These are phyloP conservation scores for Dioscorea alata DNA, from an alignment of 106 monocot genomes.

Conservation along the genomic window DNA sequence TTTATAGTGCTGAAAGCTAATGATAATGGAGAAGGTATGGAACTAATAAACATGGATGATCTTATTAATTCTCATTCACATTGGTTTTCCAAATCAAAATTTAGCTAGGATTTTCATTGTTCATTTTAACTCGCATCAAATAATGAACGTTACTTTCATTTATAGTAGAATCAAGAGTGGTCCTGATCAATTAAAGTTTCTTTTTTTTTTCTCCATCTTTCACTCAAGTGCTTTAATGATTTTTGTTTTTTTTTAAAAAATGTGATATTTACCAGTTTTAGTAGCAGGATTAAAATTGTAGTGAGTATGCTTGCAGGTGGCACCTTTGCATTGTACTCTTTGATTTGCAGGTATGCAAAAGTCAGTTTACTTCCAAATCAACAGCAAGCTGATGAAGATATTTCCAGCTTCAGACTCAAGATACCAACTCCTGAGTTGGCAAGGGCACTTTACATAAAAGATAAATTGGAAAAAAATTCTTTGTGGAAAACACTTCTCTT, in stretches of 20 bases:
- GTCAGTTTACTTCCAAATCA: constrained; percentile 81
- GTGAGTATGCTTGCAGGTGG: constrained; percentile 44
- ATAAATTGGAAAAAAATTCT: constrained; percentile 48
- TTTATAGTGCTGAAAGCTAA: constrained; percentile 94
- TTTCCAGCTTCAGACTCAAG: constrained; percentile 82
- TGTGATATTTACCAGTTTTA: too few species aligned
- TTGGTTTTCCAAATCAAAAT: neutral
- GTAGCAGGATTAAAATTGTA: too few species aligned
- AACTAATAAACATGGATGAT: neutral
- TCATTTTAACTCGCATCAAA: neutral
- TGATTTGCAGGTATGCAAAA: constrained; percentile 89
- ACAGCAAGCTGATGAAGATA: constrained; percentile 81
- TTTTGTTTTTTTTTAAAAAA: too few species aligned
- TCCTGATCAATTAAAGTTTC: too few species aligned
- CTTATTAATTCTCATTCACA: neutral
- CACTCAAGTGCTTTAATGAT: too few species aligned
- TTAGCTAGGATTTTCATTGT: neutral
- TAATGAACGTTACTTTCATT: too few species aligned
- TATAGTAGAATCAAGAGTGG: too few species aligned
- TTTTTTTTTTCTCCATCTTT: too few species aligned
- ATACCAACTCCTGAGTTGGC: constrained; percentile 81
- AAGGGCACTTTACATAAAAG: constrained; percentile 73
- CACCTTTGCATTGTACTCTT: constrained; percentile 88
- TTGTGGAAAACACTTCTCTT: constrained; percentile 59
- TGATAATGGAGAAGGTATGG: constrained; percentile 88